A percentile compares a stretch with the other conserved stretches of the same genome.
phyloP scores from a whole-genome alignment of 805 yeast species.

The Torulaspora maleeae region DNA sequence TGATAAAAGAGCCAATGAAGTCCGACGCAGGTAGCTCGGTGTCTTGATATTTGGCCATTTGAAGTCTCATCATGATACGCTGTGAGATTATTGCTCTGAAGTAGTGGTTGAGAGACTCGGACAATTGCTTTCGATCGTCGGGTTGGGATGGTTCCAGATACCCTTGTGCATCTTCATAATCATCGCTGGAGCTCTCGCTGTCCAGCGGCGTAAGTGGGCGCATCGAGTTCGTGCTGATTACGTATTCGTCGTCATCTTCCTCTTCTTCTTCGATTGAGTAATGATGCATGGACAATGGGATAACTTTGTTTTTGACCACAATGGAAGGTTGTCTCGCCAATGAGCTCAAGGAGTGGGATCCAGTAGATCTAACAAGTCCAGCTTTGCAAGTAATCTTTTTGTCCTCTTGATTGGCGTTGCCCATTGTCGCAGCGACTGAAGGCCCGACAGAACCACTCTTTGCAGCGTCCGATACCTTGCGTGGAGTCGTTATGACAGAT shows the following conservation, averaged over 20 bases:
- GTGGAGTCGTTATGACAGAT: conserved; percentile 28
- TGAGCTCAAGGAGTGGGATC: conserved; percentile 25
- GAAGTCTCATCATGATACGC: conserved; percentile 29
- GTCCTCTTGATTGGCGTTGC: background rate
- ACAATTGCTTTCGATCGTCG: conserved; percentile 2
- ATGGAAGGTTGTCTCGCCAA: conserved; percentile 34
- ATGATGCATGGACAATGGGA: conserved; percentile 31
- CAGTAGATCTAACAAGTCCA: conserved; percentile 28
- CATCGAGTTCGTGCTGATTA: conserved; percentile 13
- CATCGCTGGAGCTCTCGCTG: conserved; percentile 9
- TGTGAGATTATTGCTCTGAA: conserved; percentile 26
- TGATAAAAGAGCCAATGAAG: conserved; percentile 14
- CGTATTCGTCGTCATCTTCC: conserved; percentile 15
- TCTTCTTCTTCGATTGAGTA: conserved; percentile 30
- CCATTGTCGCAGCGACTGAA: background rate
- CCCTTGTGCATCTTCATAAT: conserved; percentile 10
- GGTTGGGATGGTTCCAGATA: background rate
- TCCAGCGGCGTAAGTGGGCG: conserved; percentile 11
- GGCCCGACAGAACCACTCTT: background rate
- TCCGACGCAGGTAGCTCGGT: conserved; percentile 14
- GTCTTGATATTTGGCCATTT: conserved; percentile 24
- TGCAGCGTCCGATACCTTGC: conserved; percentile 1
- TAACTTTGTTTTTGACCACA: conserved; percentile 35
- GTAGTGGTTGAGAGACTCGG: conserved; percentile 21
- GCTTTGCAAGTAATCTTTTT: background rate